A percentile compares a stretch with the other conserved stretches of the same genome.
phyloP scores from a whole-genome alignment of 1,284 basidiomycete genomes.

The Ceratobasidium sp. region DNA sequence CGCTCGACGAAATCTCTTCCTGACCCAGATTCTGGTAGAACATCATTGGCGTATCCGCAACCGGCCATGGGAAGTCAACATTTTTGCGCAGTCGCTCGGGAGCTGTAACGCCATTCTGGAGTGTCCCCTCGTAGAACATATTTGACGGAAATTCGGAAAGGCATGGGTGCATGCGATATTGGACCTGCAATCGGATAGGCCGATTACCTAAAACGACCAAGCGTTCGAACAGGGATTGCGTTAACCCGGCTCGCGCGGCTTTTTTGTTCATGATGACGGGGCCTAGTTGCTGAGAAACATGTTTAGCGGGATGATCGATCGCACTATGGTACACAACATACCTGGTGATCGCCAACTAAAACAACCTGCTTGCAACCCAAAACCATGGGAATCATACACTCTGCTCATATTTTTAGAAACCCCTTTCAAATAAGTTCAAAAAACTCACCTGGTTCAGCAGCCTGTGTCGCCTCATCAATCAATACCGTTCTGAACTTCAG shows the following conservation, averaged over 20 bases:
- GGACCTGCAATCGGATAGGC: constrained; percentile 97
- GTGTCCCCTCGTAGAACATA: constrained; percentile 99
- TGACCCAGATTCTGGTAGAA: constrained; percentile 99
- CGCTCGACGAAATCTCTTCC: constrained; percentile 98
- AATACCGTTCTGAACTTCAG: constrained; percentile 98
- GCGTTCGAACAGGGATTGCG: constrained; percentile 97
- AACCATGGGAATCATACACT: constrained; percentile 99
- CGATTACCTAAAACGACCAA: constrained; percentile 95
- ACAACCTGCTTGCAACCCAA: constrained; percentile 99
- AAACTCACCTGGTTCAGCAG: constrained; percentile 89
- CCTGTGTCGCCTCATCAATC: constrained; percentile 99
- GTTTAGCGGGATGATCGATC: constrained; percentile 17
- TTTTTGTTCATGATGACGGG: constrained; percentile 99
- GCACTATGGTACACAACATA: constrained; percentile 52
- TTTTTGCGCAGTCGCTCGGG: constrained; percentile 97
- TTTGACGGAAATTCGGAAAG: constrained; percentile 99
- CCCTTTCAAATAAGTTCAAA: constrained; percentile 22
- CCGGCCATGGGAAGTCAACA: constrained; percentile 99
- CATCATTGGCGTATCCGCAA: constrained; percentile 98
- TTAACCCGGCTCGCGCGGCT: constrained; percentile 95
- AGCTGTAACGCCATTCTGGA: constrained; percentile 99
- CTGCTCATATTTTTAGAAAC: constrained; percentile 58
- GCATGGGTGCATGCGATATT: constrained; percentile 99
- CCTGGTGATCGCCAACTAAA: constrained; percentile 95
- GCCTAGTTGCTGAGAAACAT: constrained; percentile 79